phyloP scores from a whole-genome alignment of 2,329 filamentous ascomycete species.

The Diaporthe sp. region DNA sequence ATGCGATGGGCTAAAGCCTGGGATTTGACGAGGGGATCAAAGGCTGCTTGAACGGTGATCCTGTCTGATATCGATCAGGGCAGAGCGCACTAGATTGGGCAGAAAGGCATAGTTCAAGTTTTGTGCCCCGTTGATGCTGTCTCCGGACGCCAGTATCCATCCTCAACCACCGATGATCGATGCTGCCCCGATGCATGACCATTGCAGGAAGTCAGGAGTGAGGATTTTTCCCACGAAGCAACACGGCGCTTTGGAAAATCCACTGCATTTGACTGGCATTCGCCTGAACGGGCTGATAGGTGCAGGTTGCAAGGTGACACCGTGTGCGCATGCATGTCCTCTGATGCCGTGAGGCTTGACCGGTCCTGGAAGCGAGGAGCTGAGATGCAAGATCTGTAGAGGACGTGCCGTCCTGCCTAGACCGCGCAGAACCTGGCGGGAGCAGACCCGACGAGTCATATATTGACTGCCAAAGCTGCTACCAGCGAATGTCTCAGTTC shows the following conservation, averaged over 20 bases:
- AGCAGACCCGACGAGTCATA: slow-evolving; percentile 6
- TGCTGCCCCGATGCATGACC: background rate
- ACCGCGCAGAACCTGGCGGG: background rate
- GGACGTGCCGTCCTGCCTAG: background rate
- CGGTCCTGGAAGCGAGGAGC: slow-evolving; percentile 8
- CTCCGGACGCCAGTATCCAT: background rate
- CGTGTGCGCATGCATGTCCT: background rate
- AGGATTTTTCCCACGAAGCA: background rate
- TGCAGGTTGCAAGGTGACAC: background rate
- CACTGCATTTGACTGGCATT: background rate
- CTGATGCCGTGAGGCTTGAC: slow-evolving; percentile 1
- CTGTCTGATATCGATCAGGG: background rate
- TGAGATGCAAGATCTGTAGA: slow-evolving; percentile 17
- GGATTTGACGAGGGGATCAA: background rate
- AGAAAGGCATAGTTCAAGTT: background rate
- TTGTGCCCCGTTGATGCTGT: background rate
- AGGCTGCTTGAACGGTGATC: background rate
- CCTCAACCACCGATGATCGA: background rate
- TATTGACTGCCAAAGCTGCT: background rate
- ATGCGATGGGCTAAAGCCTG: background rate
- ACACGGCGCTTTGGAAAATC: background rate
- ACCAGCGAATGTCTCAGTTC: background rate
- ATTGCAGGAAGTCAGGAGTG: background rate
- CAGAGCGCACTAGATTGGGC: background rate
- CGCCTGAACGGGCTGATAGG: background rate